phyloP scores from a whole-genome alignment of 1,284 basidiomycete genomes.

The Cryptococcus neoformans region DNA sequence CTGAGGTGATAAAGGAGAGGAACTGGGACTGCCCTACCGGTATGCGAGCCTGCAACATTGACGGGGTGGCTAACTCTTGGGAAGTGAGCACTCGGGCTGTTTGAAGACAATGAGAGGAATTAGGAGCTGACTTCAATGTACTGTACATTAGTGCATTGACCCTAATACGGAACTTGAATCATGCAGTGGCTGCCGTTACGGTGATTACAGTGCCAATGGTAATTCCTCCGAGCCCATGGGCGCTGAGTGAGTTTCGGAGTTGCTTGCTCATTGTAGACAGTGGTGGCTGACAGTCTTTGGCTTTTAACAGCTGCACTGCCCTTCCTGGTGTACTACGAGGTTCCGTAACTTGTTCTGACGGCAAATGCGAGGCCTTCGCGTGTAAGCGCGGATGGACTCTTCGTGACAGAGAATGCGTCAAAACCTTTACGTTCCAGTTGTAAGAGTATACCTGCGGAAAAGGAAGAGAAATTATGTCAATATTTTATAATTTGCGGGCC shows the following conservation, averaged over 20 bases:
- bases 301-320: conserved; percentile 5
- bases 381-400: conserved; percentile 14
- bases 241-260: conserved; percentile 1
- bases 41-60: conserved; percentile 10
- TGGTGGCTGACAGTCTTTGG: background rate
- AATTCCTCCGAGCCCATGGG: conserved; percentile 9
- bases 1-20: background rate
- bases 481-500: too few species aligned
- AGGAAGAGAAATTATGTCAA: too few species aligned
- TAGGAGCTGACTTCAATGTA: background rate
- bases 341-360: conserved; percentile 9
- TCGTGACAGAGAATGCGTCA: conserved; percentile 2
- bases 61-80: conserved; percentile 11
- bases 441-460: background rate
- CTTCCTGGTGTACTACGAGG: conserved; percentile 11
- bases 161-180: conserved; percentile 4
- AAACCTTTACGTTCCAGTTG: background rate
- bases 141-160: background rate
- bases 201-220: conserved; percentile 2
- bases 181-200: conserved; percentile 13
- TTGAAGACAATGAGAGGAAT: background rate
- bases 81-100: conserved; percentile 4
- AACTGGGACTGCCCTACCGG: conserved; percentile 9
- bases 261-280: too few species aligned
- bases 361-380: conserved; percentile 8